Evolutionary conservation across 176 grass and related monocot species (phyloP).

Genomic region (Paspalum vaginatum): DNA sequence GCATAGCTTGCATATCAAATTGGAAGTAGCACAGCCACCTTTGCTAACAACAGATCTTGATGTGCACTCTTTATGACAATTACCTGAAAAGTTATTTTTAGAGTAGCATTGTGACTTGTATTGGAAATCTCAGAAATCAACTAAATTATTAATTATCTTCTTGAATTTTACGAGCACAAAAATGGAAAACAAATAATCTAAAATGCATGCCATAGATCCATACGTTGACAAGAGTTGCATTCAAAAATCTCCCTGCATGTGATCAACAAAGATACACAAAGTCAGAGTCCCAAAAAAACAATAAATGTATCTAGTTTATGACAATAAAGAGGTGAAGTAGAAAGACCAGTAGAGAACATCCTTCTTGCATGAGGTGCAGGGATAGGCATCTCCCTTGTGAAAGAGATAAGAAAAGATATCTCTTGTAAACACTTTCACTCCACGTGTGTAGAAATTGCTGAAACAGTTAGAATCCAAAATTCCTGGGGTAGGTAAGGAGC

Average conservation of each 20-base stretch:
- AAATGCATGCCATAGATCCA: conserved; percentile 29
- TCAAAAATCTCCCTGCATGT: conserved; percentile 63
- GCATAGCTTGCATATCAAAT: conserved; percentile 74
- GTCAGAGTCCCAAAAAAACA: conserved; percentile 37
- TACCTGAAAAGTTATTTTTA: conserved; percentile 63
- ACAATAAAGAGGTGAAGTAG: conserved; percentile 28
- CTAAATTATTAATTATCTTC: neutral
- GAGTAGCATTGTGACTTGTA: conserved; percentile 38
- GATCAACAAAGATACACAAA: conserved; percentile 47
- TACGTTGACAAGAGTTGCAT: conserved; percentile 93
- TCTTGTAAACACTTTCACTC: conserved; percentile 39
- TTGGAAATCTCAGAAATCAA: conserved; percentile 31
- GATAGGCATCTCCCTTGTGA: conserved; percentile 64
- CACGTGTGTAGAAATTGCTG: conserved; percentile 51
- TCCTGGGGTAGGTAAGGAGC: conserved; percentile 40
- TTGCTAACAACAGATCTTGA: conserved; percentile 49
- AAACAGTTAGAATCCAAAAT: conserved; percentile 36
- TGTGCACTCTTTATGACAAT: conserved; percentile 80
- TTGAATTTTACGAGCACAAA: neutral
- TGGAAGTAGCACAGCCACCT: conserved; percentile 37
- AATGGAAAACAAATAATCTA: conserved; percentile 10
- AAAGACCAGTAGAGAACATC: conserved; percentile 75
- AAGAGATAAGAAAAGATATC: conserved; percentile 83
- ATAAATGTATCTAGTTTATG: conserved; percentile 19
- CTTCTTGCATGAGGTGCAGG: conserved; percentile 84